These are phyloP conservation scores for Didymella lethalis DNA, from an alignment of 2,329 filamentous ascomycete species.

Conservation along the genomic window DNA sequence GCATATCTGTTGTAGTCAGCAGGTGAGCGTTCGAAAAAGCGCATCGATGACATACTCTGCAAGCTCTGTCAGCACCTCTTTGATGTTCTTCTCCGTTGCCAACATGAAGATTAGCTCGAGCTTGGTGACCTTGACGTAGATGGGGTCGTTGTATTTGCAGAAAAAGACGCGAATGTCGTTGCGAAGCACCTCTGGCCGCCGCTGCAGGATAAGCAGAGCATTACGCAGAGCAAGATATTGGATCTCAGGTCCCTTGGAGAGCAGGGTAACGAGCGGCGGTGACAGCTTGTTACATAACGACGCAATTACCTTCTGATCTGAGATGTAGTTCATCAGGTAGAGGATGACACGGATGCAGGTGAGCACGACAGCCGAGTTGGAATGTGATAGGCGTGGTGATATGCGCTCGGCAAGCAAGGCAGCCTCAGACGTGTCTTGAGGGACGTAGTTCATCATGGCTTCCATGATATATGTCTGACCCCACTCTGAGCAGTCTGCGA, in stretches of 20 bases:
- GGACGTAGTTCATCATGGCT: conserved; percentile 96
- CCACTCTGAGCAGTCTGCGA: conserved; percentile 98
- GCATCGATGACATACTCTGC: conserved; percentile 69
- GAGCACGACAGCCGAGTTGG: conserved; percentile 94
- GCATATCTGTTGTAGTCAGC: conserved; percentile 66
- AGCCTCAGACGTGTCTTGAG: conserved; percentile 88
- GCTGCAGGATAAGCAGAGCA: conserved; percentile 89
- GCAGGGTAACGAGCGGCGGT: conserved; percentile 89
- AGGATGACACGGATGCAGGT: conserved; percentile 96
- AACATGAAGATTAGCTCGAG: conserved; percentile 99
- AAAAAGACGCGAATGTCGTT: conserved; percentile 99
- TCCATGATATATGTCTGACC: conserved; percentile 98
- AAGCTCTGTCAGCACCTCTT: conserved; percentile 90
- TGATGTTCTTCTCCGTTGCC: conserved; percentile 92
- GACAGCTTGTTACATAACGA: conserved; percentile 91
- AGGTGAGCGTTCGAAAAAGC: not conserved
- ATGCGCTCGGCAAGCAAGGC: conserved; percentile 91
- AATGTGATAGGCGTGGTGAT: conserved; percentile 92
- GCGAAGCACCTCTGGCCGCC: conserved; percentile 88
- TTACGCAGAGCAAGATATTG: conserved; percentile 96
- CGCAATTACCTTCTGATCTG: conserved; percentile 86
- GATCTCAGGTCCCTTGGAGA: conserved; percentile 97
- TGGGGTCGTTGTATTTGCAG: conserved; percentile 99
- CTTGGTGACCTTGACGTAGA: conserved; percentile 99
- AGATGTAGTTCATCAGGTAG: conserved; percentile 98